Conservation (phyloP, 2,329 filamentous ascomycete species). For the Ophidiomyces ophidiicola region DNA sequence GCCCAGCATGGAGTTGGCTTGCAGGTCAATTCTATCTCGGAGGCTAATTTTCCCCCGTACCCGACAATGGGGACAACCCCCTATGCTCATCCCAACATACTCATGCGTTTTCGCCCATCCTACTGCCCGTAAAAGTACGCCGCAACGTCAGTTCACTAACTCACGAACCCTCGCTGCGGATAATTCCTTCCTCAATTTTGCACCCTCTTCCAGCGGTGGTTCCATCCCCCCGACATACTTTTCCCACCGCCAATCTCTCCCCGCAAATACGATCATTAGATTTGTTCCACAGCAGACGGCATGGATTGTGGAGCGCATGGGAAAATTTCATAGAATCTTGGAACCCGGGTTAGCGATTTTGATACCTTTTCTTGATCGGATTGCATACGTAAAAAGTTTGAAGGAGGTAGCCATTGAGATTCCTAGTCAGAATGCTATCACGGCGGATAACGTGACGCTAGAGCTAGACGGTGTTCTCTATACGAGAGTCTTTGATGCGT, state of each 20-base stretch:
- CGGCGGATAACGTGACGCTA: slow-evolving; percentile 93
- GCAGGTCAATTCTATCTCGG: slow-evolving; percentile 23
- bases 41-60: slow-evolving; percentile 23
- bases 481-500: slow-evolving; percentile 92
- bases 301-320: slow-evolving; percentile 99
- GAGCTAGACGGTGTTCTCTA: slow-evolving; percentile 94
- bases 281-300: slow-evolving; percentile 99
- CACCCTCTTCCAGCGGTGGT: slow-evolving; percentile 18
- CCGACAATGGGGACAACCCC: not conserved
- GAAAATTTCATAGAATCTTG: slow-evolving; percentile 86
- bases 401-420: slow-evolving; percentile 97
- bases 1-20: slow-evolving; percentile 27
- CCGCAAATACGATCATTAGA: slow-evolving; percentile 85
- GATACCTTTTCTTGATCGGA: slow-evolving; percentile 82
- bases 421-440: slow-evolving; percentile 93
- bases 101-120: too few species aligned
- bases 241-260: slow-evolving; percentile 51
- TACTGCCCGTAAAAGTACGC: not conserved
- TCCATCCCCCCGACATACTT: slow-evolving; percentile 60
- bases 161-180: slow-evolving; percentile 19
- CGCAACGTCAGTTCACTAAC: slow-evolving; percentile 4
- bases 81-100: not conserved
- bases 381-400: slow-evolving; percentile 93
- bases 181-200: slow-evolving; percentile 15
- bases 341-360: slow-evolving; percentile 83